Conservation (phyloP, 108 stramenopile genomes). For the Cyclotella atomus region DNA sequence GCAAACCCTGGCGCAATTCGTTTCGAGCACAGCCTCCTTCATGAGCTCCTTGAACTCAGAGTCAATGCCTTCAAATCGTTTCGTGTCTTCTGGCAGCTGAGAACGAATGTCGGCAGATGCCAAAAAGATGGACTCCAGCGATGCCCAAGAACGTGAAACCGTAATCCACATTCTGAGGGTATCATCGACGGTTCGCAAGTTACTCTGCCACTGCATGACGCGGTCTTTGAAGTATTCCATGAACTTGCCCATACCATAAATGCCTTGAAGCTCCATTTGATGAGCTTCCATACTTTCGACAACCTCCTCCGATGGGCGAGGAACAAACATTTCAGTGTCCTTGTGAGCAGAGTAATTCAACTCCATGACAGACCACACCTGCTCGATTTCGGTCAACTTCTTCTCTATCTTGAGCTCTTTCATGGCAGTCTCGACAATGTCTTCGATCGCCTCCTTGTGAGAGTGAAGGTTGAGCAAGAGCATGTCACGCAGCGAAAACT, state of each 20-base stretch:
- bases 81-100: slow-evolving; percentile 91
- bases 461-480: slow-evolving; percentile 74
- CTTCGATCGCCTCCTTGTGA: slow-evolving; percentile 80
- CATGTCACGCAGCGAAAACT: slow-evolving; percentile 74
- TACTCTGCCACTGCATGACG: slow-evolving; percentile 84
- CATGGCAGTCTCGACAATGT: slow-evolving; percentile 87
- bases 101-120: slow-evolving; percentile 89
- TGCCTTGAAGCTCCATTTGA: slow-evolving; percentile 92
- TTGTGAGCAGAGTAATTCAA: slow-evolving; percentile 84
- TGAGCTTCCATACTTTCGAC: slow-evolving; percentile 86
- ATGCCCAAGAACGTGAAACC: slow-evolving; percentile 83
- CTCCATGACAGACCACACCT: slow-evolving; percentile 69
- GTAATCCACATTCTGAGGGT: slow-evolving; percentile 78
- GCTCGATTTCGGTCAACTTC: slow-evolving; percentile 83
- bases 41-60: slow-evolving; percentile 90
- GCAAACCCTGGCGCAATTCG: slow-evolving; percentile 79
- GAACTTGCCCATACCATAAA: slow-evolving; percentile 92
- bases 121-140: slow-evolving; percentile 89
- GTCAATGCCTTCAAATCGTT: slow-evolving; percentile 91
- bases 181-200: slow-evolving; percentile 77
- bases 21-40: slow-evolving; percentile 82
- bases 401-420: slow-evolving; percentile 92
- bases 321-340: slow-evolving; percentile 81
- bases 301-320: slow-evolving; percentile 84
- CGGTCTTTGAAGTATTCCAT: slow-evolving; percentile 89